Evolutionary conservation across 441 rosid species (phyloP).

Genomic region (Biscutella auriculata): DNA sequence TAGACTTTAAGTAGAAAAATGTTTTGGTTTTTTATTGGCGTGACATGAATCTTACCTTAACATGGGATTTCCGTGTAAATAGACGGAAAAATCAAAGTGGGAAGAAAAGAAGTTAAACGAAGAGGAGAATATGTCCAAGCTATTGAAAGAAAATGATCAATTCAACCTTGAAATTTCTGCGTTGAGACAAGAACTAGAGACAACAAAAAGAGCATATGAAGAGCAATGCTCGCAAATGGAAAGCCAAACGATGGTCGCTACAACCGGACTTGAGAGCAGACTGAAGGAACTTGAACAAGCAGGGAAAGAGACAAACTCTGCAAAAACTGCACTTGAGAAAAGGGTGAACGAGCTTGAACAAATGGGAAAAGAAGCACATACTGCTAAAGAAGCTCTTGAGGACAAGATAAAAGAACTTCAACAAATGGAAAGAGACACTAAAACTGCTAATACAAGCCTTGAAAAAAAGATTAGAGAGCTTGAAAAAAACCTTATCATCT

Average conservation of each 20-base stretch:
- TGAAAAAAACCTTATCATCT: constrained; percentile 27
- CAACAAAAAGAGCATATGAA: constrained; percentile 38
- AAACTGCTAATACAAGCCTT: constrained; percentile 34
- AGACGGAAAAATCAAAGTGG: constrained; percentile 41
- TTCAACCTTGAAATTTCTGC: constrained; percentile 28
- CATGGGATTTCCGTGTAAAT: constrained; percentile 4
- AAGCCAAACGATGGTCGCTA: constrained; percentile 34
- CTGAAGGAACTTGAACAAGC: constrained; percentile 31
- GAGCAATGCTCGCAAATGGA: constrained; percentile 37
- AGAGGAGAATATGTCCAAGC: constrained; percentile 30
- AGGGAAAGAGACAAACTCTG: constrained; percentile 34
- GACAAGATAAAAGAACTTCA: constrained; percentile 33
- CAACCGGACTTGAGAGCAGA: constrained; percentile 42
- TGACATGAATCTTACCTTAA: not conserved
- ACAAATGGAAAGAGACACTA: constrained; percentile 34
- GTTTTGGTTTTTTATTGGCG: not conserved
- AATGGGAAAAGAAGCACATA: constrained; percentile 38
- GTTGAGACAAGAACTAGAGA: constrained; percentile 48
- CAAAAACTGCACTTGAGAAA: constrained; percentile 38
- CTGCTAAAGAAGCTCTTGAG: constrained; percentile 34
- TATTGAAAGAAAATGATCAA: constrained; percentile 37
- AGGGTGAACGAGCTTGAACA: constrained; percentile 35
- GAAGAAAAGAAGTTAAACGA: constrained; percentile 42
- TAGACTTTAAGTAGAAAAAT: not conserved
- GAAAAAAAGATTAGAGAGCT: constrained; percentile 40